Percentiles rank a stretch among this genome's conserved stretches.
Evolutionary conservation across 441 rosid genomes (phyloP).

Genomic region (Pelargonium australe): DNA sequence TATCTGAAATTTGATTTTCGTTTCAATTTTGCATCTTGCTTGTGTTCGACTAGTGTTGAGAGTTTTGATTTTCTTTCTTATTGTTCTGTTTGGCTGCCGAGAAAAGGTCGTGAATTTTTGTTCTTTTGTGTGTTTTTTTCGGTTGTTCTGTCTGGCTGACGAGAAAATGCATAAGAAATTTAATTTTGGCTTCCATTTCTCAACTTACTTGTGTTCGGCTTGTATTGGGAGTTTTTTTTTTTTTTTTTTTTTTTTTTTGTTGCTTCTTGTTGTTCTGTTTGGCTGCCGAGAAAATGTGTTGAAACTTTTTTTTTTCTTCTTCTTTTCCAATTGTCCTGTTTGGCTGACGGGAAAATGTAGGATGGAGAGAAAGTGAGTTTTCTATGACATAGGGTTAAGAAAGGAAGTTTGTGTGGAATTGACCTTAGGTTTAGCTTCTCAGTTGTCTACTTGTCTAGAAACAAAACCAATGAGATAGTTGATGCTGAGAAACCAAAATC

Average conservation of each 20-base stretch:
- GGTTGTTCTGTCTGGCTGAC: conserved; percentile 16
- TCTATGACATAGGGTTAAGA: not conserved
- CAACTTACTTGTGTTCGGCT: too few relatives aligned
- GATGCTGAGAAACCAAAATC: not conserved
- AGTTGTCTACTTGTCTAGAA: too few relatives aligned
- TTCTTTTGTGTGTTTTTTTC: not conserved
- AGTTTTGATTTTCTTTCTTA: not conserved
- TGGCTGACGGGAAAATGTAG: conserved; percentile 25
- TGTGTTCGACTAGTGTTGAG: not conserved
- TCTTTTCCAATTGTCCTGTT: conserved; percentile 8
- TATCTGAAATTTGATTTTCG: too few relatives aligned
- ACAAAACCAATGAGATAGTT: not conserved
- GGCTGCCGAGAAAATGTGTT: conserved; percentile 11
- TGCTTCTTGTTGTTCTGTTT: not conserved
- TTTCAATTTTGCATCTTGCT: too few relatives aligned
- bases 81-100: conserved; percentile 5
- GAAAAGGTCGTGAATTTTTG: conserved; percentile 5
- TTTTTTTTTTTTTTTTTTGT: too few relatives aligned
- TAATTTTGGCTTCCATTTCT: too few relatives aligned
- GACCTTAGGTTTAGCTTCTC: not conserved
- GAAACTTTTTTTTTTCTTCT: not conserved
- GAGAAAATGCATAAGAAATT: conserved; percentile 18
- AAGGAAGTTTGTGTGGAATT: not conserved
- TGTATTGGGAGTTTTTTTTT: too few relatives aligned
- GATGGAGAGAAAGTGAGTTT: not conserved